A percentile compares a stretch with the other conserved stretches of the same genome.
phyloP scores from a whole-genome alignment of 2,329 filamentous ascomycete species.

The Magnaporthales sp. region DNA sequence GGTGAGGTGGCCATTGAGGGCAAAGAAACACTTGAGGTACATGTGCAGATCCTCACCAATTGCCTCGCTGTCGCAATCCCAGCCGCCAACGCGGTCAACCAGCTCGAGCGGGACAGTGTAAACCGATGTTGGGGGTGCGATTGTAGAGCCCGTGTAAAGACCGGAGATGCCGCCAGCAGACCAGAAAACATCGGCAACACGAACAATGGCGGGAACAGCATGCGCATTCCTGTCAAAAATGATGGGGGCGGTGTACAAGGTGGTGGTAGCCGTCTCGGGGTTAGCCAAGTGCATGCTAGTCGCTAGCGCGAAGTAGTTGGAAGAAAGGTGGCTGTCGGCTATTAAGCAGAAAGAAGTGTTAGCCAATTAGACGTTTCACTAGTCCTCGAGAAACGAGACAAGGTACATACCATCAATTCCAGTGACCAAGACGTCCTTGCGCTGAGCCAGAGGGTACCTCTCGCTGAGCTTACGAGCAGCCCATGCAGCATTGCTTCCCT shows the following conservation, averaged over 20 bases:
- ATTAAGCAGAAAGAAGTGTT: constrained; percentile 15
- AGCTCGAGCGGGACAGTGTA: constrained; percentile 62
- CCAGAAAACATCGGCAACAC: constrained; percentile 66
- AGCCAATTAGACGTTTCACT: constrained; percentile 15
- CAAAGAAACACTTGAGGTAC: constrained; percentile 72
- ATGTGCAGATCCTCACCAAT: constrained; percentile 72
- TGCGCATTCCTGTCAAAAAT: constrained; percentile 69
- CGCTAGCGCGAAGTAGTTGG: constrained; percentile 58
- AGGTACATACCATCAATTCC: constrained; percentile 59
- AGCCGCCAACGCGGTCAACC: constrained; percentile 61
- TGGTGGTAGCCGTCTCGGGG: constrained; percentile 51
- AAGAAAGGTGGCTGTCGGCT: constrained; percentile 64
- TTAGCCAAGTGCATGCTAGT: constrained; percentile 53
- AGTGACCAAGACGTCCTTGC: constrained; percentile 58
- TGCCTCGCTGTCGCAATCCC: constrained; percentile 62
- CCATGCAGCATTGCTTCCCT: constrained; percentile 68
- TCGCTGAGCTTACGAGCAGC: constrained; percentile 57
- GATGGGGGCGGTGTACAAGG: constrained; percentile 61
- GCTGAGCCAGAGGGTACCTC: constrained; percentile 42
- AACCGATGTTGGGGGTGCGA: constrained; percentile 64
- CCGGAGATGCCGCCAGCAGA: constrained; percentile 62
- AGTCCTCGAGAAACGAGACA: background rate
- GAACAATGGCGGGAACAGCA: constrained; percentile 56
- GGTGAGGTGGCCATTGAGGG: constrained; percentile 60
- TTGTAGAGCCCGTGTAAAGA: constrained; percentile 52